Percentiles rank a stretch among this genome's conserved stretches.
Conservation (phyloP, 371 early-diverging fungal species). For the Rhizopus delemar region DNA sequence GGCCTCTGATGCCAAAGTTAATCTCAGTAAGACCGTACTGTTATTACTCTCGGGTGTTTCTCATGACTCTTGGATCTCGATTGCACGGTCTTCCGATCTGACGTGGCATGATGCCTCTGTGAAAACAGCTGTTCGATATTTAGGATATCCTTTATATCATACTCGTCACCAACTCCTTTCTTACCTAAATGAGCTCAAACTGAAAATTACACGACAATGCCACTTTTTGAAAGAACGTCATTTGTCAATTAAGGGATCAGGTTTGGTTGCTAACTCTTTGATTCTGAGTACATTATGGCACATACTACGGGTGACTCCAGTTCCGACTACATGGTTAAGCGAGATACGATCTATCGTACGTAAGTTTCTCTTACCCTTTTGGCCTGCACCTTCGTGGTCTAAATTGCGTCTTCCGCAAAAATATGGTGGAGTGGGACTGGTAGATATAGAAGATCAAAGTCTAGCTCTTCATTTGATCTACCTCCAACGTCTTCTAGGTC, state of each 20-base stretch:
- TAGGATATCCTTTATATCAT: conserved; percentile 19
- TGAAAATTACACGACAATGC: conserved; percentile 3
- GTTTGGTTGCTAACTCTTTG: conserved; percentile 16
- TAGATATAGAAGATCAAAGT: background rate
- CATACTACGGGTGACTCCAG: conserved; percentile 5
- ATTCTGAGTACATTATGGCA: conserved; percentile 10
- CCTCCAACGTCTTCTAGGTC: background rate
- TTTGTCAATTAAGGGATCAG: conserved; percentile 9
- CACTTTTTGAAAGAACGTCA: background rate
- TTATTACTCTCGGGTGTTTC: conserved; percentile 11
- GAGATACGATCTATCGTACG: background rate
- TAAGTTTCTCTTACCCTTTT: background rate
- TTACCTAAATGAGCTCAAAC: background rate
- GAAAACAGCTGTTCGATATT: background rate
- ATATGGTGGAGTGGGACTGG: conserved; percentile 5
- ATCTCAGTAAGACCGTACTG: conserved; percentile 11
- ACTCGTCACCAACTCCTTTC: background rate
- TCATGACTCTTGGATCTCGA: background rate
- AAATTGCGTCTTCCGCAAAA: background rate
- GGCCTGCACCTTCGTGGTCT: conserved; percentile 2
- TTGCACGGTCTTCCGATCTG: background rate
- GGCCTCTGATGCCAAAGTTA: conserved; percentile 20
- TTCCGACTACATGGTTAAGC: background rate
- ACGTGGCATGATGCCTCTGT: background rate
- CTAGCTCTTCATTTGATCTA: conserved; percentile 8